Evolutionary conservation across 345 rosid species (phyloP).

Genomic region (Citrus medica): DNA sequence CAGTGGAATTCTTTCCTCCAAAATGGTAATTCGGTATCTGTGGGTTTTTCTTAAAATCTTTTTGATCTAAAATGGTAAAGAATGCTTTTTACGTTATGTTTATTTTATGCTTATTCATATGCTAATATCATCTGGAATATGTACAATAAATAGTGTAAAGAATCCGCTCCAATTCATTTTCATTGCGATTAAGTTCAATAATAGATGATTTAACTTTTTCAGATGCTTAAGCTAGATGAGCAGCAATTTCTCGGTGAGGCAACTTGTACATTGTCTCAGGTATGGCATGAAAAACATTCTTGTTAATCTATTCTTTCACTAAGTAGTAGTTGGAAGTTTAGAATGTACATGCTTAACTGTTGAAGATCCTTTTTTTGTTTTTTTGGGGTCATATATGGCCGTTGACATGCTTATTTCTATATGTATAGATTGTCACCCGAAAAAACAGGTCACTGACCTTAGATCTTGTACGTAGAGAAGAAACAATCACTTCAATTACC

Average conservation of each 20-base stretch:
- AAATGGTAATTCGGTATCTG: neutral
- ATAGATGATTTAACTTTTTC: slow-evolving; percentile 23
- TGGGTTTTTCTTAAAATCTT: neutral
- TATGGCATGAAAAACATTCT: slow-evolving; percentile 16
- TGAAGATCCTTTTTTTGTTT: neutral
- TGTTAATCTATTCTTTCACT: slow-evolving; percentile 3
- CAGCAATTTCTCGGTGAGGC: slow-evolving; percentile 78
- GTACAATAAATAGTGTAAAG: neutral
- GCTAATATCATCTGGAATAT: neutral
- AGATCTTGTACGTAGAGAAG: slow-evolving; percentile 52
- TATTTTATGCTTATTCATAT: neutral
- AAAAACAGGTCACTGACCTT: slow-evolving; percentile 45
- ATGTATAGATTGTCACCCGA: slow-evolving; percentile 52
- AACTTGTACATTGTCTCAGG: slow-evolving; percentile 56
- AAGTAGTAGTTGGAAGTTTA: neutral
- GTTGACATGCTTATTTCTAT: neutral
- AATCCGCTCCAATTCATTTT: neutral
- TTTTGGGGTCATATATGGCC: neutral
- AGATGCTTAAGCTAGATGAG: slow-evolving; percentile 73
- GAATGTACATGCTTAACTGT: neutral
- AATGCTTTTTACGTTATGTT: neutral
- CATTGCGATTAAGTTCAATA: slow-evolving; percentile 5
- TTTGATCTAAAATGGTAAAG: too few relatives aligned
- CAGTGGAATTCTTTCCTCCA: neutral
- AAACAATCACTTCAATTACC: too few relatives aligned